Conservation (phyloP, 495 filamentous ascomycete genomes). For the Clohesyomyces aquaticus region DNA sequence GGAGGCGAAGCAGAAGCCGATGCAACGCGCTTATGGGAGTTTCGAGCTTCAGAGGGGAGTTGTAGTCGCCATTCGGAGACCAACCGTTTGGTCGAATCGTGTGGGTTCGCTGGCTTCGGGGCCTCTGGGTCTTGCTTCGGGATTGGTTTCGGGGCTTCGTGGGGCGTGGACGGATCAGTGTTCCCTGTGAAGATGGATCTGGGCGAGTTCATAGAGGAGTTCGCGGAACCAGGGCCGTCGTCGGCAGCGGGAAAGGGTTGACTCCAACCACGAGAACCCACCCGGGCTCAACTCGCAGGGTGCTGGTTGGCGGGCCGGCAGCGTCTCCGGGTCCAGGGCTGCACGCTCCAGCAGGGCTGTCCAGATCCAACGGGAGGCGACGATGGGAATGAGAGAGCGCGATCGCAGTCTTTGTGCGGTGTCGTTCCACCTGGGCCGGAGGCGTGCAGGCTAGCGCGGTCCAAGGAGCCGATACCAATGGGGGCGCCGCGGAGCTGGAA, state of each 20-base stretch:
- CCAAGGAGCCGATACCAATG: too few relatives aligned
- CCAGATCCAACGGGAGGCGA: too few relatives aligned
- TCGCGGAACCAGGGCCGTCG: not conserved
- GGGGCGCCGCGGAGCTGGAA: too few relatives aligned
- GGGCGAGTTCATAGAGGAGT: slow-evolving; percentile 34
- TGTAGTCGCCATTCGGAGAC: slow-evolving; percentile 10
- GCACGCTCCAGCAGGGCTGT: too few relatives aligned
- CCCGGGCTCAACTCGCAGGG: not conserved
- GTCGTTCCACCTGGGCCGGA: too few relatives aligned
- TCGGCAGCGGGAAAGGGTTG: not conserved
- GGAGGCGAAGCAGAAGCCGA: too few relatives aligned
- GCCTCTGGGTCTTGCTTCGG: slow-evolving; percentile 24
- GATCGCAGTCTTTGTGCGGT: too few relatives aligned
- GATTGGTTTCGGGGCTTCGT: not conserved
- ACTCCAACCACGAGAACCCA: not conserved
- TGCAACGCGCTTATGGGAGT: not conserved
- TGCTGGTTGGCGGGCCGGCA: not conserved
- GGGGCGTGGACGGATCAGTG: slow-evolving; percentile 2
- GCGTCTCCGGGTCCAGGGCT: too few relatives aligned
- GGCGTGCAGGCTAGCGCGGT: too few relatives aligned
- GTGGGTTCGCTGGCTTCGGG: slow-evolving; percentile 37
- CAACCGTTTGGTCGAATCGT: slow-evolving; percentile 8
- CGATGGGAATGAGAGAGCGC: too few relatives aligned
- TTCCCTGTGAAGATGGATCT: slow-evolving; percentile 43
- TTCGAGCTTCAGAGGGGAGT: slow-evolving; percentile 13